Base-by-base conservation (phyloP, 1,139 yeast genomes). In the Candida glucosophila region DNA sequence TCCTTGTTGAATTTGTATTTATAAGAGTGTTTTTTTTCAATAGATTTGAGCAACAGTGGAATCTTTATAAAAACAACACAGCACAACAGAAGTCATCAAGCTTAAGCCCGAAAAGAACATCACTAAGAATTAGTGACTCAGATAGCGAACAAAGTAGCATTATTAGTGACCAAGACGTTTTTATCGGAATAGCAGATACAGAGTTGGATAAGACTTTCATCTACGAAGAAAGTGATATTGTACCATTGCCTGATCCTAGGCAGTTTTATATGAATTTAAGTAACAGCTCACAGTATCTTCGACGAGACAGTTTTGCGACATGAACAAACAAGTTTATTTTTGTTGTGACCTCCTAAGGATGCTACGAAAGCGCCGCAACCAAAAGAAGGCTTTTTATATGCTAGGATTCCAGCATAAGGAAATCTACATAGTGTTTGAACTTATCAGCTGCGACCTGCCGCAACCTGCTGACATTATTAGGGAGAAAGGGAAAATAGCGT, bases 301-400 rank as follows among this genome's bases (percentile, higher is more conserved):
- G 70, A 28, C 40, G 70, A 29, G 70, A 63, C 37, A 61, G 68
- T 29, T 54, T 59, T 30, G 40, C 56, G 19, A 44, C 41, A 49
- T 43, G 47, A 46, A 35, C 22, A 38, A 31, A 19, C 61, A 57
- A 28, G 36, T 63, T 4, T 63, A 55, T 37, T 51, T 61, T 22
- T 66, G 70, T 4, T 40, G 36, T 16, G 66, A 60, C 37, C 37
- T 57, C 29, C 28, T 44, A 15, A 33, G 26, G 15, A 17, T 26
- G 7, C 28, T 37, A 10, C 23, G 32, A 17, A 23, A 29, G 24
- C 26, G 18, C n/a, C 26, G 17, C 25, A 32, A 28, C 11, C 23
- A 21, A 14, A 14, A 20, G 19, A 14, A 24, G 14, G 19, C 29
- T 10, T 22, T 33, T 13, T 39, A 35, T 15, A 24, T 54, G 5